phyloP scores from a whole-genome alignment of 1,139 yeast species.

The Pichia kudriavzevii region DNA sequence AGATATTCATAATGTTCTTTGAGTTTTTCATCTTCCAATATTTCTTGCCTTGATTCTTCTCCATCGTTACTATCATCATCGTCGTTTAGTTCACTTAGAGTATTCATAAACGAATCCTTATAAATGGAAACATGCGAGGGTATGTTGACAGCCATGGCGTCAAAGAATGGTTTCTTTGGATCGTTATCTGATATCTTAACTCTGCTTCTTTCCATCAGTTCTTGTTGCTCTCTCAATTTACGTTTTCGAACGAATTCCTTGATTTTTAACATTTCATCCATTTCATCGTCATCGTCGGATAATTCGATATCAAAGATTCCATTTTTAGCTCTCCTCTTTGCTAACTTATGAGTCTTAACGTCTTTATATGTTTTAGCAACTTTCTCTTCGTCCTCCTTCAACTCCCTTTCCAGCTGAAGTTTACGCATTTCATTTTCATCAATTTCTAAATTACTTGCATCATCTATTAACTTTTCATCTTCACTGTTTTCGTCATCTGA shows the following conservation, averaged over 20 bases:
- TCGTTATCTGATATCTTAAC: constrained; percentile 26
- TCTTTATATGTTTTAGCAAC: constrained; percentile 74
- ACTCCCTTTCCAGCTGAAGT: constrained; percentile 60
- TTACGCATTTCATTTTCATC: constrained; percentile 55
- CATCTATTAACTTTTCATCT: constrained; percentile 78
- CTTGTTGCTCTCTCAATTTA: constrained; percentile 46
- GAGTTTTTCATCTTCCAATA: background rate
- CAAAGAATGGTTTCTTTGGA: constrained; percentile 14
- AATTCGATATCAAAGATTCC: constrained; percentile 58
- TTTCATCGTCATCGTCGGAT: constrained; percentile 55
- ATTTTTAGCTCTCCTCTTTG: constrained; percentile 50
- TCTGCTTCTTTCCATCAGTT: constrained; percentile 41
- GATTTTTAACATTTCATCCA: constrained; percentile 36
- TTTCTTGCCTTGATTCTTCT: constrained; percentile 1
- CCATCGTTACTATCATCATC: constrained; percentile 31
- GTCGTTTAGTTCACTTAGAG: constrained; percentile 20
- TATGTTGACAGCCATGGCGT: constrained; percentile 11
- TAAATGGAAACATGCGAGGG: constrained; percentile 14
- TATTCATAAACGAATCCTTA: constrained; percentile 8
- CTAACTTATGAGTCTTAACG: constrained; percentile 72
- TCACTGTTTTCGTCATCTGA: constrained; percentile 56
- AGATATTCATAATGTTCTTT: constrained; percentile 14
- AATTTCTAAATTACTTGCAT: constrained; percentile 50
- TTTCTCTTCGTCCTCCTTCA: constrained; percentile 59
- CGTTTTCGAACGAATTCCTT: constrained; percentile 16